These are phyloP conservation scores for Xylaria castorea DNA, from an alignment of 495 filamentous ascomycete genomes.

Conservation along the genomic window DNA sequence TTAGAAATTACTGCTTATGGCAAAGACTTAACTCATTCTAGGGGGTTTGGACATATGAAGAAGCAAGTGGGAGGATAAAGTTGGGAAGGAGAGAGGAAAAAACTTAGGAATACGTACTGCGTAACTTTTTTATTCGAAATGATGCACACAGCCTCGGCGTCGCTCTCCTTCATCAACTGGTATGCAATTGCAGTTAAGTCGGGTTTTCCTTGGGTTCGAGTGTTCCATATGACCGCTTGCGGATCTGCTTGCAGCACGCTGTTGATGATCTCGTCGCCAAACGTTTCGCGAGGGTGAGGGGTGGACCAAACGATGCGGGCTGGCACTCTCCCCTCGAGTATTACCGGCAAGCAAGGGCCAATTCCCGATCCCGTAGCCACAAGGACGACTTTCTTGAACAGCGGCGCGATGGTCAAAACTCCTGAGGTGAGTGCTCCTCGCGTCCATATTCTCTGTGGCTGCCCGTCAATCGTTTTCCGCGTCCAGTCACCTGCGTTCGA, in stretches of 20 bases:
- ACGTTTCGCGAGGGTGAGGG: conserved; percentile 46
- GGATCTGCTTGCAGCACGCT: conserved; percentile 41
- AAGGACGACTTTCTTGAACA: conserved; percentile 68
- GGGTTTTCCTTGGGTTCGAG: conserved; percentile 44
- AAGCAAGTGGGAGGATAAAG: not conserved
- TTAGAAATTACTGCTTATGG: not conserved
- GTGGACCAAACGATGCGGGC: conserved; percentile 51
- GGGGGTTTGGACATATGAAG: not conserved
- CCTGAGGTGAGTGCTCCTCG: conserved; percentile 60
- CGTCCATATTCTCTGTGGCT: conserved; percentile 60
- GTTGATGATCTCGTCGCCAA: conserved; percentile 47
- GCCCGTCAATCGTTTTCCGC: conserved; percentile 55
- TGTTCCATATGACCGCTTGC: conserved; percentile 50
- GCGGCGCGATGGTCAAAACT: conserved; percentile 66
- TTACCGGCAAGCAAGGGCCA: conserved; percentile 59
- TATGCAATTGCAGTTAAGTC: conserved; percentile 58
- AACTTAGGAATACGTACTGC: conserved; percentile 29
- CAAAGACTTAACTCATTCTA: not conserved
- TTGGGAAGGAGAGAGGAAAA: not conserved
- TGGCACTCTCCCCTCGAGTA: conserved; percentile 40
- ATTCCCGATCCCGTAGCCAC: conserved; percentile 78
- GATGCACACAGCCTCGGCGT: conserved; percentile 70
- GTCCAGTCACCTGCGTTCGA: conserved; percentile 80
- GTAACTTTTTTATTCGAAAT: conserved; percentile 73
- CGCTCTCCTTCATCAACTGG: conserved; percentile 57